phyloP scores from a whole-genome alignment of 164 flowering plant genomes.

The Dillenia turbinata region DNA sequence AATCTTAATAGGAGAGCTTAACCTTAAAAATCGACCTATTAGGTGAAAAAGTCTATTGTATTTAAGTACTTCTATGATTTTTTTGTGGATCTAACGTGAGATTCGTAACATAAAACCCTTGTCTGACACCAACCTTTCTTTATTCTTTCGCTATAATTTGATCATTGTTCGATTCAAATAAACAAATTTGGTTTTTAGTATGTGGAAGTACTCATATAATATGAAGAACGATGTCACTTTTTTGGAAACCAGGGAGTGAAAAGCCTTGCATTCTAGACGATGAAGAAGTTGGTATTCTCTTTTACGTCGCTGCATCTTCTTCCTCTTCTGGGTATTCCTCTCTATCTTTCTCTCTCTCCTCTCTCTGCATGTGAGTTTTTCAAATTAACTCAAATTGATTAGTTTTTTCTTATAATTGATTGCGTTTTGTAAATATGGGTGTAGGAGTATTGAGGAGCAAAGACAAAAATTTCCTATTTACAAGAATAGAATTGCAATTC shows the following conservation, averaged over 20 bases:
- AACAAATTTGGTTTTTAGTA: too few species aligned
- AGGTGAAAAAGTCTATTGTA: too few species aligned
- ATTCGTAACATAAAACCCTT: too few species aligned
- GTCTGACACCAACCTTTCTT: too few species aligned
- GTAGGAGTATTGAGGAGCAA: constrained; percentile 62
- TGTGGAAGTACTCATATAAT: too few species aligned
- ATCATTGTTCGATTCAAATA: too few species aligned
- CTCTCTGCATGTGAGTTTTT: background rate
- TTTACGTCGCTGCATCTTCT: constrained; percentile 36
- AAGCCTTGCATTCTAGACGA: constrained; percentile 83
- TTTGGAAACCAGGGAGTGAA: constrained; percentile 94
- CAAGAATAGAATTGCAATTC: constrained; percentile 71
- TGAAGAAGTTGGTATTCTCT: constrained; percentile 88
- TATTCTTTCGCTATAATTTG: too few species aligned
- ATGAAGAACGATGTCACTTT: constrained; percentile 42
- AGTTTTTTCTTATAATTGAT: background rate
- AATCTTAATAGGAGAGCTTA: too few species aligned
- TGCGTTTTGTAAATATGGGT: constrained; percentile 40
- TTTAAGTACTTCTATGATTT: too few species aligned
- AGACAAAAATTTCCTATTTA: constrained; percentile 87
- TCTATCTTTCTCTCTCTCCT: background rate
- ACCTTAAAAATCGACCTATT: too few species aligned
- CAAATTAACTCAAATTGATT: background rate
- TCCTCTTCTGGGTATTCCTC: constrained; percentile 45
- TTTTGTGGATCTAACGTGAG: too few species aligned